Conservation (phyloP, 1,139 yeast species). For the Yamadazyma sp. region DNA sequence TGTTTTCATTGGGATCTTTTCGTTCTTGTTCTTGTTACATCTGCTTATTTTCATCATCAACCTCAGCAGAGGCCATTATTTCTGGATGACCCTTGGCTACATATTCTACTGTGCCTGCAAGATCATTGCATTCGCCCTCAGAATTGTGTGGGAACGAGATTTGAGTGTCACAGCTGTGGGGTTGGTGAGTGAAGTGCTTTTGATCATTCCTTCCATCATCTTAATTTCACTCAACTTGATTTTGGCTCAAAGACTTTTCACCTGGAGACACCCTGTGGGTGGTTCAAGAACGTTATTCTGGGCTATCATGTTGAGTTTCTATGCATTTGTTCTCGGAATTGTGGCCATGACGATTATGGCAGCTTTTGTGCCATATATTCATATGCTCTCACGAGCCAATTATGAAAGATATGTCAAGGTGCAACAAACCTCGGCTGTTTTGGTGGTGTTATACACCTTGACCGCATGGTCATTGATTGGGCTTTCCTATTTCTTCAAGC, state of each 20-base stretch:
- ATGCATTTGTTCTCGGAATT: conserved; percentile 56
- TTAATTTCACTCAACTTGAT: conserved; percentile 61
- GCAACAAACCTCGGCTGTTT: conserved; percentile 56
- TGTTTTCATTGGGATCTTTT: conserved; percentile 34
- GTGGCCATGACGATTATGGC: conserved; percentile 70
- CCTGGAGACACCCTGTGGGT: conserved; percentile 81
- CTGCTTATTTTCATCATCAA: conserved; percentile 30
- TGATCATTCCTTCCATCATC: conserved; percentile 56
- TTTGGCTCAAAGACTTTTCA: conserved; percentile 73
- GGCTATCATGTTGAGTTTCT: conserved; percentile 51
- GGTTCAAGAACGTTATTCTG: conserved; percentile 61
- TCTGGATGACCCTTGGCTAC: conserved; percentile 37
- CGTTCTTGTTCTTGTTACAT: conserved; percentile 28
- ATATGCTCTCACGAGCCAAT: conserved; percentile 48
- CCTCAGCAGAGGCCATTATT: conserved; percentile 37
- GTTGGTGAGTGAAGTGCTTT: conserved; percentile 59
- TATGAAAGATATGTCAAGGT: conserved; percentile 56
- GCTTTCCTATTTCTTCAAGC: conserved; percentile 55
- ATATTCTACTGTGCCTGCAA: conserved; percentile 30
- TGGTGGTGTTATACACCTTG: conserved; percentile 59
- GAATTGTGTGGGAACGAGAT: conserved; percentile 34
- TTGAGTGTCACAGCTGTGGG: conserved; percentile 46
- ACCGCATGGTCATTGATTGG: conserved; percentile 51
- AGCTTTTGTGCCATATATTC: conserved; percentile 62
- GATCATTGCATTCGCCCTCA: conserved; percentile 31